Base-by-base conservation (phyloP, 176 grass and related monocot genomes). In the Puya raimondii region DNA sequence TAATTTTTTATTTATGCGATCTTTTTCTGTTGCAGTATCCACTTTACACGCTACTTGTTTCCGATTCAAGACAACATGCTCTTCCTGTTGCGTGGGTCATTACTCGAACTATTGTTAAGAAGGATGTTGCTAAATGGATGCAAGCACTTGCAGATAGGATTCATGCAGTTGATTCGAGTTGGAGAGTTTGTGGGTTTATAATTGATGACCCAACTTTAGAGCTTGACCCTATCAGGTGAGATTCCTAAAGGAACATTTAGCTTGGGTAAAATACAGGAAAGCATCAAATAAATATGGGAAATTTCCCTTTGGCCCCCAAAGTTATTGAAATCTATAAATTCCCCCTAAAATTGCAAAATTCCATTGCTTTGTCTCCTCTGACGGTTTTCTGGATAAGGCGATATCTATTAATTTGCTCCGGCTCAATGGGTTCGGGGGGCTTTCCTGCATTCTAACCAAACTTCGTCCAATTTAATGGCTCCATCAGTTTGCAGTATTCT, bases 1-100 rank as follows among this genome's bases (percentile, higher is more conserved):
- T 17, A 51, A 9, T 16, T 1, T 63, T 63, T 33, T 72, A 49
- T 18, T 67, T 5, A 49, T 17, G 10, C 49, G 26, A 1, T 64
- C 33, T 27, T 54, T 81, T 20, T 66, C 64, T 76, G 12, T 63
- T 86, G 85, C 85, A 91, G 88, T 89, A 96, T 82, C 92, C 92
- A 0, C 78, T 96, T 64, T 80, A 84, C 78, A 96, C 92, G 0
- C 57, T 96, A 64, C 88, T 96, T 82, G 92, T 54, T 53, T 96
- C 91, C 59, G 92, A 96, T 76, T 96, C 88, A 47, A 89, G 83
- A 49, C 86, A 87, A 50, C 88, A 96, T 54, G 88, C 83, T 59
- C 53, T 96, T 22, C 92, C 92, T 61, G 85, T 91, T 70, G 92
- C 92, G 53, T 96, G 92, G 88, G 64, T 96, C 82, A 89, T 96